phyloP scores from a whole-genome alignment of 371 early-diverging fungal species.

The Lichtheimia corymbifera region DNA sequence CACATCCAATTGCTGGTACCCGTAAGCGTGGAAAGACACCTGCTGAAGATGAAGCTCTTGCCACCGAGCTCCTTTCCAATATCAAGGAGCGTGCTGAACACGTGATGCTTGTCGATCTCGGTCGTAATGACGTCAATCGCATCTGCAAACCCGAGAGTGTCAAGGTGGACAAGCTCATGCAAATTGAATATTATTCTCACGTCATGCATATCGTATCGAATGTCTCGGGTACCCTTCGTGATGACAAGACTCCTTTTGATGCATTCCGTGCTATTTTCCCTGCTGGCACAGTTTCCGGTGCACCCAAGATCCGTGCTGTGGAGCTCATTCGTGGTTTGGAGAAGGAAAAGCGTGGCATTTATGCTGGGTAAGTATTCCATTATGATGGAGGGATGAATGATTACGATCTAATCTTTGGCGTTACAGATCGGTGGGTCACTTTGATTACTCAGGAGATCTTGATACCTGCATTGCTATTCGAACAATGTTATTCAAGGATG shows the following conservation, averaged over 20 bases:
- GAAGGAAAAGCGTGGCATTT: constrained; percentile 90
- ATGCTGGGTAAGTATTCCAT: constrained; percentile 72
- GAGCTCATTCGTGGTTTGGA: constrained; percentile 91
- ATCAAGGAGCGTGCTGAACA: constrained; percentile 95
- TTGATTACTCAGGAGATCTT: constrained; percentile 88
- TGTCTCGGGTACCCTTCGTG: constrained; percentile 86
- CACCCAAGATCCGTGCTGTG: constrained; percentile 96
- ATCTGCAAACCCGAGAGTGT: constrained; percentile 91
- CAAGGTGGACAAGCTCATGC: constrained; percentile 94
- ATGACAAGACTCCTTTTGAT: constrained; percentile 88
- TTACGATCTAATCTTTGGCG: neutral
- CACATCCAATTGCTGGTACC: constrained; percentile 98
- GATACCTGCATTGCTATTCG: constrained; percentile 98
- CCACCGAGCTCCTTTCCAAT: constrained; percentile 81
- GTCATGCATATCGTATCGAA: constrained; percentile 98
- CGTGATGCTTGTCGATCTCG: constrained; percentile 98
- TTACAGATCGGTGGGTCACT: constrained; percentile 83
- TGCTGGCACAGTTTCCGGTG: constrained; percentile 96
- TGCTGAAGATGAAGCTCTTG: constrained; percentile 84
- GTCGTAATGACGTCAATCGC: constrained; percentile 96
- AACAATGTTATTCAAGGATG: constrained; percentile 96
- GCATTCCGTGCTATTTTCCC: constrained; percentile 97
- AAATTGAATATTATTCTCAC: constrained; percentile 93
- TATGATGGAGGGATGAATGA: neutral
- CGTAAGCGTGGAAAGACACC: constrained; percentile 83